Conservation (phyloP, 164 flowering plant genomes). For the Vitis labrusca region DNA sequence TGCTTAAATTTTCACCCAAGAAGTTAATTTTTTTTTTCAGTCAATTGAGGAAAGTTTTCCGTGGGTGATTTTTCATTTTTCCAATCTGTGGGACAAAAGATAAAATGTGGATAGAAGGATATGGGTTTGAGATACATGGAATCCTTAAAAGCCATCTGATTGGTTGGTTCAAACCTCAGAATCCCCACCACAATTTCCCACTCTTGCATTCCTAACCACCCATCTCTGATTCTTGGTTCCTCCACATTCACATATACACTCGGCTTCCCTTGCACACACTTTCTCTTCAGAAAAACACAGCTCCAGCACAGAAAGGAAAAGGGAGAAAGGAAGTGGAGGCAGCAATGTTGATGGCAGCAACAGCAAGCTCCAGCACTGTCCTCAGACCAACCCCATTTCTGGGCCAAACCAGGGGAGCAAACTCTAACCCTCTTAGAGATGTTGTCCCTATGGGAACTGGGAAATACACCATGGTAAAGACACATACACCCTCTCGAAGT, state of each 20-base stretch:
- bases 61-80: not conserved
- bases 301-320: not conserved
- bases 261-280: constrained; percentile 10
- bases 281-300: not conserved
- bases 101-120: constrained; percentile 62
- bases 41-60: too few species aligned
- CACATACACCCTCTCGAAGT: constrained; percentile 4
- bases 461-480: constrained; percentile 71
- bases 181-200: constrained; percentile 30
- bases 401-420: constrained; percentile 55
- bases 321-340: constrained; percentile 21
- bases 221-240: constrained; percentile 18
- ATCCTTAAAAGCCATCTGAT: constrained; percentile 57
- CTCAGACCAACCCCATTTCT: constrained; percentile 70
- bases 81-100: not conserved
- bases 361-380: constrained; percentile 56
- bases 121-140: constrained; percentile 44
- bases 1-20: too few species aligned
- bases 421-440: constrained; percentile 64
- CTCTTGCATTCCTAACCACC: constrained; percentile 35
- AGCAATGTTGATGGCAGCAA: constrained; percentile 54
- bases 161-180: constrained; percentile 35
- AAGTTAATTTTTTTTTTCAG: too few species aligned
- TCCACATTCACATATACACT: not conserved
- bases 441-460: constrained; percentile 61